A percentile compares a stretch with the other conserved stretches of the same genome.
These are phyloP conservation scores for Coccomyxa subellipsoidea DNA, from an alignment of 163 green algal species.

Conservation along the genomic window DNA sequence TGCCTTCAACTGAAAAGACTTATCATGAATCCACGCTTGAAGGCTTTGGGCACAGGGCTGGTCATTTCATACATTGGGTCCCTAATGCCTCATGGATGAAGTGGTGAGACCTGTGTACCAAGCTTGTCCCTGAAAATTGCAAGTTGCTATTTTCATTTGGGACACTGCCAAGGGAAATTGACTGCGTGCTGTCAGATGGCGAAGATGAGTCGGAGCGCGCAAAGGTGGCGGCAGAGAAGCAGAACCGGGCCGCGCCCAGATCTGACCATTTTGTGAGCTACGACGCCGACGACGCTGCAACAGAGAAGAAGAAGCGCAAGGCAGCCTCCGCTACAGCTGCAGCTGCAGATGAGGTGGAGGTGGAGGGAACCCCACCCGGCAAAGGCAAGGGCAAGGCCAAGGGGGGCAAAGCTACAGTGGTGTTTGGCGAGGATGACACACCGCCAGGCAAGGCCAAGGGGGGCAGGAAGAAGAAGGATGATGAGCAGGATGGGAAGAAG, in stretches of 20 bases:
- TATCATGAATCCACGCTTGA: background rate
- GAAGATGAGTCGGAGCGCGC: background rate
- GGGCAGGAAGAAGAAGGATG: background rate
- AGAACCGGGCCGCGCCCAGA: slow-evolving; percentile 9
- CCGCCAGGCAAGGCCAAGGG: background rate
- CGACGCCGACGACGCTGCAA: slow-evolving; percentile 49
- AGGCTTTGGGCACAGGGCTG: background rate
- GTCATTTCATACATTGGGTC: background rate
- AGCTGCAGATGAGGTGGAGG: background rate
- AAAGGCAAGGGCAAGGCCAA: background rate
- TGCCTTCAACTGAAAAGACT: background rate
- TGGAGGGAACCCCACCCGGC: background rate
- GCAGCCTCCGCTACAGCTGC: background rate
- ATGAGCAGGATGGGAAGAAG: background rate
- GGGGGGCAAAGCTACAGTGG: background rate
- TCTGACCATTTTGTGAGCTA: slow-evolving; percentile 46
- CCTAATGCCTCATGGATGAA: background rate
- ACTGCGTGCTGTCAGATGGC: background rate
- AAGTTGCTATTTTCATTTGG: no score
- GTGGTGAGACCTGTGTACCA: background rate
- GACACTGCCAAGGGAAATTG: background rate
- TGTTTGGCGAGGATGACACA: background rate
- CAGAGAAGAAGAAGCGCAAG: slow-evolving; percentile 31
- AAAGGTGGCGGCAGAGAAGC: background rate
- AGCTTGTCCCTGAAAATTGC: no score